phyloP scores from a whole-genome alignment of 2,329 filamentous ascomycete genomes.

The Pyrenochaeta sp. region DNA sequence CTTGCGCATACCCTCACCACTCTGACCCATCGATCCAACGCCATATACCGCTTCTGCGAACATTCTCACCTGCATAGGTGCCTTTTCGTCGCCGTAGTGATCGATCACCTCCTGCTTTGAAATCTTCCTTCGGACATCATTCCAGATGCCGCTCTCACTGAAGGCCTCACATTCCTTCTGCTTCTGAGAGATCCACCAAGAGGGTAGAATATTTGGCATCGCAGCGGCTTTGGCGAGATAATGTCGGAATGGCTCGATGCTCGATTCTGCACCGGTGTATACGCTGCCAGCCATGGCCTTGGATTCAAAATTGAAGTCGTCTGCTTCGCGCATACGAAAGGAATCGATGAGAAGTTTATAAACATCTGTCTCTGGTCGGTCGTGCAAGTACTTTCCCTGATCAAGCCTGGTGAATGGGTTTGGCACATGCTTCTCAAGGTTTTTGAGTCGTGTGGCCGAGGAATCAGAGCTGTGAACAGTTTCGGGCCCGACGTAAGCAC shows the following conservation, averaged over 20 bases:
- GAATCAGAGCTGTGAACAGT: conserved; percentile 6
- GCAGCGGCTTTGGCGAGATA: conserved; percentile 23
- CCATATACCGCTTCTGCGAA: conserved; percentile 30
- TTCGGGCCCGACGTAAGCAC: conserved; percentile 1
- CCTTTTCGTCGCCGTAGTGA: conserved; percentile 30
- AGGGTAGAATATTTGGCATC: conserved; percentile 22
- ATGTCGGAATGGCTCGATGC: conserved; percentile 24
- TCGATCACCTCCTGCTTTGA: conserved; percentile 26
- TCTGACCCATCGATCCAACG: conserved; percentile 19
- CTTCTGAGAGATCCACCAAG: conserved; percentile 34
- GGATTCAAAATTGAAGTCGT: conserved; percentile 25
- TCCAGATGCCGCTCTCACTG: conserved; percentile 24
- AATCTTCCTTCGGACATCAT: conserved; percentile 17
- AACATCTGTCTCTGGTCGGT: conserved; percentile 31
- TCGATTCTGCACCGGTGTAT: conserved; percentile 22
- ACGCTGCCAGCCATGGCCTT: conserved; percentile 21
- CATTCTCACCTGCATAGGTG: conserved; percentile 41
- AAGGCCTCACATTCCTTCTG: conserved; percentile 27
- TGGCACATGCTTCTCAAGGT: conserved; percentile 25
- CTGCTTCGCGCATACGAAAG: conserved; percentile 36
- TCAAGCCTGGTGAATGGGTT: conserved; percentile 35
- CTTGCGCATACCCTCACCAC: conserved; percentile 21
- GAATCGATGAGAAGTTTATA: conserved; percentile 43
- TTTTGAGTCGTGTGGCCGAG: conserved; percentile 6
- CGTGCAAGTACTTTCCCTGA: conserved; percentile 32